A percentile compares a stretch with the other conserved stretches of the same genome.
These are phyloP conservation scores for Alternaria sp. DNA, from an alignment of 2,329 filamentous ascomycete genomes.

Conservation along the genomic window DNA sequence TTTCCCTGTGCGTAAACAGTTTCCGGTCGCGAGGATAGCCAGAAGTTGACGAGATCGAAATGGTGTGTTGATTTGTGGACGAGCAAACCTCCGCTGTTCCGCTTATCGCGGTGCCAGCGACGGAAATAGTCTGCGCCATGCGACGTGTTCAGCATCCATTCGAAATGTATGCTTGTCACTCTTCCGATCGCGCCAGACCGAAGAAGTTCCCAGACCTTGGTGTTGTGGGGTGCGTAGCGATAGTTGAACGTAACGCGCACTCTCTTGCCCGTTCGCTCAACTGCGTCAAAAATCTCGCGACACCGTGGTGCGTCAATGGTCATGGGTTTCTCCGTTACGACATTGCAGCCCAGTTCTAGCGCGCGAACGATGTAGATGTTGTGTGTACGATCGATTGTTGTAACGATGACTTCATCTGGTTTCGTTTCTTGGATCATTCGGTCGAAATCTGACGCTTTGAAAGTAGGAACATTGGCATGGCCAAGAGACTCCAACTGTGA, in stretches of 20 bases:
- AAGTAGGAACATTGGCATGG: slow-evolving; percentile 62
- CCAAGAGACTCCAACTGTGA: slow-evolving; percentile 58
- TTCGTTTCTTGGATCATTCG: slow-evolving; percentile 65
- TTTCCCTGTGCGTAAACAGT: slow-evolving; percentile 68
- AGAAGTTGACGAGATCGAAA: slow-evolving; percentile 71
- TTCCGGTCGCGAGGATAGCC: slow-evolving; percentile 64
- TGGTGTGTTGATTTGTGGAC: slow-evolving; percentile 72
- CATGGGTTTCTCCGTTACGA: slow-evolving; percentile 72
- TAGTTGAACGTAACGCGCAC: slow-evolving; percentile 71
- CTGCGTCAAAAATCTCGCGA: slow-evolving; percentile 63
- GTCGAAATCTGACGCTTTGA: slow-evolving; percentile 64
- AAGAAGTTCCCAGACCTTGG: slow-evolving; percentile 65
- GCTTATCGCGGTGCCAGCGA: slow-evolving; percentile 69
- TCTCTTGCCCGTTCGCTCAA: slow-evolving; percentile 59
- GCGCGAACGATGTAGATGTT: slow-evolving; percentile 67
- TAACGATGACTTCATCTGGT: slow-evolving; percentile 69
- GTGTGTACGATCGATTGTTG: slow-evolving; percentile 70
- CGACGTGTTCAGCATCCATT: slow-evolving; percentile 70
- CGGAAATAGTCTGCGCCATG: slow-evolving; percentile 71
- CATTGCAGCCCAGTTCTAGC: slow-evolving; percentile 66
- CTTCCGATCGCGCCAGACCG: slow-evolving; percentile 64
- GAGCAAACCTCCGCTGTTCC: slow-evolving; percentile 66
- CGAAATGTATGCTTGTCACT: slow-evolving; percentile 67
- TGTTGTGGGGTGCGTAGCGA: slow-evolving; percentile 71
- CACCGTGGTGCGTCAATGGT: slow-evolving; percentile 67